phyloP scores from a whole-genome alignment of 2,329 filamentous ascomycete genomes.

The Fusarium tupiense region DNA sequence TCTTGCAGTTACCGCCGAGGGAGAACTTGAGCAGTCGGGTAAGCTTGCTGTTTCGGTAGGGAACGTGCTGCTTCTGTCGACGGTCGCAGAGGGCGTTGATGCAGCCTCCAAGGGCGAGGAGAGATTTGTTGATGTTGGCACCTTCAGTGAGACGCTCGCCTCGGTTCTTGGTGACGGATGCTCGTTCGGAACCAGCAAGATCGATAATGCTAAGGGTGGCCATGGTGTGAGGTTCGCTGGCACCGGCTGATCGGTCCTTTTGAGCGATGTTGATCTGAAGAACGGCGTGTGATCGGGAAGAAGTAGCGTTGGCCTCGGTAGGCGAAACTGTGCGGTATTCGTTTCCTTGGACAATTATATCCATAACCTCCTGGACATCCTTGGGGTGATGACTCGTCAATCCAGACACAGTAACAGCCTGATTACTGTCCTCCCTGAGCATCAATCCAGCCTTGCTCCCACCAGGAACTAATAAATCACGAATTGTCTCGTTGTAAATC shows the following conservation, averaged over 20 bases:
- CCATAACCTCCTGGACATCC: conserved; percentile 97
- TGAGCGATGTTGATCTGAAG: conserved; percentile 96
- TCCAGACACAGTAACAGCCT: conserved; percentile 89
- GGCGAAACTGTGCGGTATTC: conserved; percentile 95
- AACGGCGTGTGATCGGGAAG: conserved; percentile 95
- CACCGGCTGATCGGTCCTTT: conserved; percentile 90
- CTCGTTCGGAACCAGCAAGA: conserved; percentile 92
- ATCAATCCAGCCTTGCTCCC: conserved; percentile 86
- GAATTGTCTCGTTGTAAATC: conserved; percentile 99
- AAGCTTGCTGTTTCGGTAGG: conserved; percentile 97
- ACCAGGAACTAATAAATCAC: conserved; percentile 86
- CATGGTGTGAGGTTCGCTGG: conserved; percentile 97
- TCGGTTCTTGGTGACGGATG: conserved; percentile 95
- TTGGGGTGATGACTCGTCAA: conserved; percentile 91
- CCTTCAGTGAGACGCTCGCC: conserved; percentile 92
- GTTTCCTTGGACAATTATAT: conserved; percentile 97
- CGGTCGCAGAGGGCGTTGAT: conserved; percentile 98
- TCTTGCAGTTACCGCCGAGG: conserved; percentile 96
- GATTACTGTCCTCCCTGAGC: conserved; percentile 93
- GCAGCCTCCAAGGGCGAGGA: conserved; percentile 92
- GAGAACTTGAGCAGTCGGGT: conserved; percentile 97
- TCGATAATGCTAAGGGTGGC: conserved; percentile 98
- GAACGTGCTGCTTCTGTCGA: conserved; percentile 90
- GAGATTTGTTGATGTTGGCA: conserved; percentile 99
- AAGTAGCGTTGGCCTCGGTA: conserved; percentile 96